phyloP scores from a whole-genome alignment of 2,329 filamentous ascomycete species.

The Penicillium sp. region DNA sequence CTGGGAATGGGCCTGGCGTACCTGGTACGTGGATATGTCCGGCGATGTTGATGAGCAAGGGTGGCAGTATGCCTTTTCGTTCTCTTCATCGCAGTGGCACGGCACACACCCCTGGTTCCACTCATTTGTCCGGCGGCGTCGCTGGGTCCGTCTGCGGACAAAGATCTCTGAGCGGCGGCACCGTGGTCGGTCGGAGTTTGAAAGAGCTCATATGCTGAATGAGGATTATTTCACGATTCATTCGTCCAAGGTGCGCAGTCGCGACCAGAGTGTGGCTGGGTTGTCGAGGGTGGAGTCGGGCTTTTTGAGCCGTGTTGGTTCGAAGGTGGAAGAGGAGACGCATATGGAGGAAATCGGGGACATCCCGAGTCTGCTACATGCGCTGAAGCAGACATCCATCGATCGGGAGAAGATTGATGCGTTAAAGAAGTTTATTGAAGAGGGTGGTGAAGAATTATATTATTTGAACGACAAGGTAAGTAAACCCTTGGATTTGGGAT shows the following conservation, averaged over 20 bases:
- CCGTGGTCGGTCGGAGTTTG: slow-evolving; percentile 44
- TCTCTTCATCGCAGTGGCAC: slow-evolving; percentile 83
- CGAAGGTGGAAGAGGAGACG: slow-evolving; percentile 53
- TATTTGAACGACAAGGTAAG: slow-evolving; percentile 69
- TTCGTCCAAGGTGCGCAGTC: slow-evolving; percentile 55
- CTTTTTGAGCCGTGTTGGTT: slow-evolving; percentile 45
- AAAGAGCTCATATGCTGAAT: slow-evolving; percentile 68
- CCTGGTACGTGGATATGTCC: slow-evolving; percentile 78
- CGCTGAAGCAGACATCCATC: slow-evolving; percentile 73
- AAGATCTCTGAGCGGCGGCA: slow-evolving; percentile 53
- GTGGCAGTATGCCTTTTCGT: slow-evolving; percentile 96
- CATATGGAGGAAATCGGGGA: slow-evolving; percentile 63
- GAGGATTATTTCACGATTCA: slow-evolving; percentile 81
- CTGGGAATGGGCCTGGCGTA: slow-evolving; percentile 86
- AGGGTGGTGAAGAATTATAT: slow-evolving; percentile 75
- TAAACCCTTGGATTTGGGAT: not conserved
- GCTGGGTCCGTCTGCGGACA: slow-evolving; percentile 83
- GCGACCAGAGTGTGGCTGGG: slow-evolving; percentile 50
- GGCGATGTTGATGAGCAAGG: slow-evolving; percentile 85
- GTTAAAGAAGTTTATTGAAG: slow-evolving; percentile 78
- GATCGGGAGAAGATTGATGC: slow-evolving; percentile 91
- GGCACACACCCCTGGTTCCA: slow-evolving; percentile 88
- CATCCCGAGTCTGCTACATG: slow-evolving; percentile 70
- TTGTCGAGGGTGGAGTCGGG: slow-evolving; percentile 38
- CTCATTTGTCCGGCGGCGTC: slow-evolving; percentile 87